Percentiles rank a stretch among this genome's conserved stretches.
Conservation (phyloP, 108 stramenopile species). For the Nannochloropsis gaditana region DNA sequence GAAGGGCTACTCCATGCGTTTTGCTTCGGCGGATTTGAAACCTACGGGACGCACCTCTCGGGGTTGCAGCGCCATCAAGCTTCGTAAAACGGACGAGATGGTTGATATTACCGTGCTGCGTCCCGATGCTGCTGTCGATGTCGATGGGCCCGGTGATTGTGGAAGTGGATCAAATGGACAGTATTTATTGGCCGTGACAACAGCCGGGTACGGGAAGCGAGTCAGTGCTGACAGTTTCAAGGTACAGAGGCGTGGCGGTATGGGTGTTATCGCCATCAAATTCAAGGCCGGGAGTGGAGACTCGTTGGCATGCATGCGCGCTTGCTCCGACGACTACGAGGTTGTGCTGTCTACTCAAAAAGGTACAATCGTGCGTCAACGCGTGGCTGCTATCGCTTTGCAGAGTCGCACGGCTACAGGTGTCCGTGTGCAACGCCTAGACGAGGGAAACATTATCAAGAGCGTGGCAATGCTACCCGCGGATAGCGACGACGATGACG, state of each 20-base stretch:
- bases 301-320: slow-evolving; percentile 63
- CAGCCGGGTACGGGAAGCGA: slow-evolving; percentile 80
- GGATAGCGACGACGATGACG: background rate
- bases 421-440: slow-evolving; percentile 76
- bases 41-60: slow-evolving; percentile 71
- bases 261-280: slow-evolving; percentile 81
- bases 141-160: background rate
- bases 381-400: slow-evolving; percentile 63
- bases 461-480: slow-evolving; percentile 38
- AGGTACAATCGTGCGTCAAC: slow-evolving; percentile 82
- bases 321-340: slow-evolving; percentile 76
- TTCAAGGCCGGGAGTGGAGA: slow-evolving; percentile 70
- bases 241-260: slow-evolving; percentile 63
- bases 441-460: slow-evolving; percentile 61
- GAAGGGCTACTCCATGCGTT: slow-evolving; percentile 71
- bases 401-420: slow-evolving; percentile 79
- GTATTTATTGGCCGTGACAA: slow-evolving; percentile 69
- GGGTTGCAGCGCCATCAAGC: slow-evolving; percentile 73
- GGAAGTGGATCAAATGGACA: slow-evolving; percentile 42
- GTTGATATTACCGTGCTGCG: slow-evolving; percentile 60
- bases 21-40: slow-evolving; percentile 57
- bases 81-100: slow-evolving; percentile 68
- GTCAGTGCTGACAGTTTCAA: slow-evolving; percentile 64
- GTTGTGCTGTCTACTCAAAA: slow-evolving; percentile 72
- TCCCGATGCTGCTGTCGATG: background rate